Evolutionary conservation across 78 protist genomes (phyloP).

Genomic region (Dictyostelium discoideum): DNA sequence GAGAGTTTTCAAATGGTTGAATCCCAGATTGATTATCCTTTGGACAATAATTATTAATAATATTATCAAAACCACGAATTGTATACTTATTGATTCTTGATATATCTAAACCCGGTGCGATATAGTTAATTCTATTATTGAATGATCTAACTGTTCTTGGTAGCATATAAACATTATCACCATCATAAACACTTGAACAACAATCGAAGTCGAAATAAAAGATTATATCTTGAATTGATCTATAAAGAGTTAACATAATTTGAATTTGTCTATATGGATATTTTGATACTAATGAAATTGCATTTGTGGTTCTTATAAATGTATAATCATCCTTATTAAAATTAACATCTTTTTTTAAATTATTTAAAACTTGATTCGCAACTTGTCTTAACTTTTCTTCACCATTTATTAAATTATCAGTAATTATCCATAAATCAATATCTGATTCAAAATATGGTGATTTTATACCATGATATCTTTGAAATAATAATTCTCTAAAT

Average conservation of each 20-base stretch:
- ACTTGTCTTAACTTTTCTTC: not conserved
- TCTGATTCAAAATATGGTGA: not conserved
- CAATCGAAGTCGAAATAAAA: not conserved
- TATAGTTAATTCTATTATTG: not conserved
- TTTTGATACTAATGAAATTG: not conserved
- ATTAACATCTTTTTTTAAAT: not conserved
- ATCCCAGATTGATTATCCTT: not conserved
- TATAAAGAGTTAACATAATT: not conserved
- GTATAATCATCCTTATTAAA: not conserved
- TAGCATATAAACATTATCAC: not conserved
- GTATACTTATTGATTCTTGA: not conserved
- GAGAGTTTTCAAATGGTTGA: not conserved
- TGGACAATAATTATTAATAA: not conserved
- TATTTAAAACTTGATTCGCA: not conserved
- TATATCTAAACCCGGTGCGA: not conserved
- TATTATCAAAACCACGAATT: not conserved
- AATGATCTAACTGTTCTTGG: not conserved
- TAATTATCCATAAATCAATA: not conserved
- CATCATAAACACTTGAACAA: not conserved
- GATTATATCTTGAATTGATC: not conserved
- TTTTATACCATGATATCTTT: not conserved
- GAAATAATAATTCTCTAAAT: not conserved
- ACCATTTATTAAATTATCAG: not conserved
- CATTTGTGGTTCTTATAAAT: not conserved
- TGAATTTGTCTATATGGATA: constrained; percentile 1